These are phyloP conservation scores for Sistotremastrum niveocremeum DNA, from an alignment of 768 basidiomycete genomes.

Conservation along the genomic window DNA sequence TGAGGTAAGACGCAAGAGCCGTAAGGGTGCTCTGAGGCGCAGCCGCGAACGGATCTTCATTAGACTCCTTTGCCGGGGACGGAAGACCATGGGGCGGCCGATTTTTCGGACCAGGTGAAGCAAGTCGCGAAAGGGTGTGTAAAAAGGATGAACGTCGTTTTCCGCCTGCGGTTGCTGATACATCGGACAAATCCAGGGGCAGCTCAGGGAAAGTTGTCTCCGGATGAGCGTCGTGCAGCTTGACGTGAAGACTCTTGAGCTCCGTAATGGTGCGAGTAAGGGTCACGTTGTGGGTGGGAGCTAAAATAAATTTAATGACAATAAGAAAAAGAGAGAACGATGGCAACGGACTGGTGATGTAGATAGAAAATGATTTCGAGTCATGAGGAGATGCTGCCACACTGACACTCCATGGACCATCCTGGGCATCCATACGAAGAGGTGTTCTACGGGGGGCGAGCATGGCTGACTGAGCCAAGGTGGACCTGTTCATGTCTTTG, in stretches of 20 bases:
- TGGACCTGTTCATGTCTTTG: too few species aligned
- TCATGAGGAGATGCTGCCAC: constrained; percentile 78
- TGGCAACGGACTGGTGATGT: constrained; percentile 36
- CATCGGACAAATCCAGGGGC: constrained; percentile 41
- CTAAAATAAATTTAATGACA: constrained; percentile 23
- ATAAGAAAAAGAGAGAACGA: constrained; percentile 15
- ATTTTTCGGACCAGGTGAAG: constrained; percentile 55
- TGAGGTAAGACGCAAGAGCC: constrained; percentile 67
- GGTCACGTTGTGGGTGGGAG: constrained; percentile 82
- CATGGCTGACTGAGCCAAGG: too few species aligned
- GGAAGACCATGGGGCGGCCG: constrained; percentile 12
- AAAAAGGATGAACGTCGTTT: constrained; percentile 80
- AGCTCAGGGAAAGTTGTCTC: constrained; percentile 42
- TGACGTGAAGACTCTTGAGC: constrained; percentile 68
- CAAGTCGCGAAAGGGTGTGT: constrained; percentile 73
- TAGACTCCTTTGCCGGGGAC: constrained; percentile 7
- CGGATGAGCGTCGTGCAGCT: constrained; percentile 56
- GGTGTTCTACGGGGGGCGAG: constrained; percentile 20
- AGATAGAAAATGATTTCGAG: constrained; percentile 60
- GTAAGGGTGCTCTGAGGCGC: constrained; percentile 40
- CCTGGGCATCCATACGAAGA: constrained; percentile 57
- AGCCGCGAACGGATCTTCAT: too few species aligned
- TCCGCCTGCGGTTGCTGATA: constrained; percentile 30
- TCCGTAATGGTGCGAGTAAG: constrained; percentile 68
- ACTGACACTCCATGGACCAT: constrained; percentile 79